Base-by-base conservation (phyloP, 2,329 filamentous ascomycete genomes). In the Cladosporium colombiae region DNA sequence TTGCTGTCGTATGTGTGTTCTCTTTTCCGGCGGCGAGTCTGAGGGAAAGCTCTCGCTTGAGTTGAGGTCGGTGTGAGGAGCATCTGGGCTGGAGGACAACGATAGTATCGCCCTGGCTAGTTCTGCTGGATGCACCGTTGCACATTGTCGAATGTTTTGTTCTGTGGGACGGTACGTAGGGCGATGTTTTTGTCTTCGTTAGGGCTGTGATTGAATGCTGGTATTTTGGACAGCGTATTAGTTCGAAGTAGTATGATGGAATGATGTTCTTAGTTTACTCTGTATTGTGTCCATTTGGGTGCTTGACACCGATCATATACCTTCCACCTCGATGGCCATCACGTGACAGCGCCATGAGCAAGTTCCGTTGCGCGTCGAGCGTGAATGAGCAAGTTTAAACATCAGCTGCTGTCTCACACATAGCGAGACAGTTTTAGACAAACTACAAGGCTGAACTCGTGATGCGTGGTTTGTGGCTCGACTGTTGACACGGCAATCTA, bases 61-160 rank as follows among this genome's bases (percentile, higher is more conserved):
- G 59, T 5, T 31, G 40, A 5, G 70, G 68, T 25, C 65, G 66
- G 14, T 8, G 55, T 40, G 37, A 49, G 11, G 56, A 37, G 40
- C 49, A 25, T 37, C 67, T 31, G 23, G 72, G 69, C 60, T 69
- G 68, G 0, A 74, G 64, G 2, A 74, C 70, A 8, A 69, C 72
- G 55, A 74, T 72, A 11, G 71, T 72, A 18, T 71, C 72, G 55
- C 72, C 72, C 64, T 72, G 66, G 16, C 56, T 59, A 50, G 62
- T 40, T 13, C 72, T 66, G n/a, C 25, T 56, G 5, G 56, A 66
- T 35, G 69, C 60, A 25, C 69, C 71, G 69, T 70, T 71, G 53
- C 72, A 74, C 72, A 74, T 74, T 31, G 18, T 64, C 37, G 53
- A 13, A 21, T 21, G 18, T 33, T 14, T 50, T 21, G 61, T 62